These are phyloP conservation scores for Leccinum subtestaceum DNA, from an alignment of 768 basidiomycete species.

Conservation along the genomic window DNA sequence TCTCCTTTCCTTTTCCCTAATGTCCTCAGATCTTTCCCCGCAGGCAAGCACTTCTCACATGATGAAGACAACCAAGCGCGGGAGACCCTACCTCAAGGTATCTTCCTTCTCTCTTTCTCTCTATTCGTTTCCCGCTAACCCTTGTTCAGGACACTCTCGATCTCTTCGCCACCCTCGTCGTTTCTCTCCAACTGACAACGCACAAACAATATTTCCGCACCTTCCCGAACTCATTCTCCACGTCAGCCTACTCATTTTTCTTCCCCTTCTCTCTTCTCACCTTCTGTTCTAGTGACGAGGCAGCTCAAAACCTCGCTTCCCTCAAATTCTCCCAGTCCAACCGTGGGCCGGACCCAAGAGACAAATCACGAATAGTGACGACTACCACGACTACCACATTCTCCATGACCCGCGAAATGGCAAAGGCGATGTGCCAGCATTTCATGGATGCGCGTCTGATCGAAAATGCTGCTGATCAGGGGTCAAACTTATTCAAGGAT, in stretches of 20 bases:
- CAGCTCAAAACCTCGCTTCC: conserved; percentile 86
- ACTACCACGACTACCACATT: conserved; percentile 99
- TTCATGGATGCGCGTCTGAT: conserved; percentile 99
- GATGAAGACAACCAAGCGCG: conserved; percentile 98
- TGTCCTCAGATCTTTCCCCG: conserved; percentile 38
- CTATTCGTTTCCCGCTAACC: conserved; percentile 6
- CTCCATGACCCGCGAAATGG: conserved; percentile 99
- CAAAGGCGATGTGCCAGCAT: conserved; percentile 99
- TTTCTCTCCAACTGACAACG: conserved; percentile 82
- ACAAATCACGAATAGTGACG: conserved; percentile 96
- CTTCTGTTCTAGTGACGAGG: conserved; percentile 74
- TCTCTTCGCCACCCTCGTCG: conserved; percentile 94
- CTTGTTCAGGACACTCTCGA: conserved; percentile 86
- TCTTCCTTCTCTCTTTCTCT: conserved; percentile 5
- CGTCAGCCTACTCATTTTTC: conserved; percentile 52
- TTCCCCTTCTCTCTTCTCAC: conserved; percentile 11
- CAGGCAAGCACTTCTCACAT: conserved; percentile 80
- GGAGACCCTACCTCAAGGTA: conserved; percentile 91
- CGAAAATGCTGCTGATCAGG: conserved; percentile 91
- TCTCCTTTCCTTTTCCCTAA: conserved; percentile 27
- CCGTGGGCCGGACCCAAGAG: conserved; percentile 96
- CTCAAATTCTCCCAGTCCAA: conserved; percentile 99
- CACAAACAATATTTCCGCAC: conserved; percentile 97
- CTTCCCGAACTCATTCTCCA: conserved; percentile 92
- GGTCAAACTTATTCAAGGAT: conserved; percentile 92